Base-by-base conservation (phyloP, 2,329 filamentous ascomycete genomes). In the Emericellopsis cladophorae region DNA sequence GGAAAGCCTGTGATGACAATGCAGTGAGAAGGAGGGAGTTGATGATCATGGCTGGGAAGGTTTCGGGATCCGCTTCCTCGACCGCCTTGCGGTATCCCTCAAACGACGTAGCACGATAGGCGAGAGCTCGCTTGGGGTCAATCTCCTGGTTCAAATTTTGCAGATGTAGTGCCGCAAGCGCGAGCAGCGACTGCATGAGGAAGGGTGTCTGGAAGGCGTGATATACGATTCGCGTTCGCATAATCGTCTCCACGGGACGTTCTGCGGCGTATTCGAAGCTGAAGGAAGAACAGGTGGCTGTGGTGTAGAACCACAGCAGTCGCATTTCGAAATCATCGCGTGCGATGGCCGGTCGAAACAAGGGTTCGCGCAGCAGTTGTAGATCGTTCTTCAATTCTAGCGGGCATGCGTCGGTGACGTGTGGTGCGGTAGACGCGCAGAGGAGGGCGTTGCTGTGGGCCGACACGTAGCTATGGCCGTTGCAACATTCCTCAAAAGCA, bases 291-390 rank as follows among this genome's bases (percentile, higher is more conserved):
- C 57, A 69, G 8, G 68, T 70, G 26, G 62, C 52, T 8, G 58
- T 59, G 11, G 67, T 68, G 49, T 72, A 76, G 49, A 72, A 72
- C 70, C 71, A 76, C 7, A 76, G 50, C 33, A 76, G 61, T 46
- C 64, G 67, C 67, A 76, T 70, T 44, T 76, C 70, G 22, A 57
- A 47, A 26, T 60, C 56, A 33, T 63, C 55, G 11, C 52, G 53
- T 1, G 44, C 43, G 2, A 65, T 56, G 9, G 52, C 48, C 44
- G 60, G 53, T 9, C 46, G 62, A 46, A 51, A 54, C 37, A 57
- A 44, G 9, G 55, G 52, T 36, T 56, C 50, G 16, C 46, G 41
- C 31, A 54, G 7, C 9, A 29, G 8, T 12, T 29, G 26, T 12
- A 29, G 9, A 7, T 29, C 26, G 12, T 29, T 12, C 26, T 29